Percentiles rank a stretch among this genome's conserved stretches.
Evolutionary conservation across 768 basidiomycete genomes (phyloP).

Genomic region (Amanita pseudoporphyria): DNA sequence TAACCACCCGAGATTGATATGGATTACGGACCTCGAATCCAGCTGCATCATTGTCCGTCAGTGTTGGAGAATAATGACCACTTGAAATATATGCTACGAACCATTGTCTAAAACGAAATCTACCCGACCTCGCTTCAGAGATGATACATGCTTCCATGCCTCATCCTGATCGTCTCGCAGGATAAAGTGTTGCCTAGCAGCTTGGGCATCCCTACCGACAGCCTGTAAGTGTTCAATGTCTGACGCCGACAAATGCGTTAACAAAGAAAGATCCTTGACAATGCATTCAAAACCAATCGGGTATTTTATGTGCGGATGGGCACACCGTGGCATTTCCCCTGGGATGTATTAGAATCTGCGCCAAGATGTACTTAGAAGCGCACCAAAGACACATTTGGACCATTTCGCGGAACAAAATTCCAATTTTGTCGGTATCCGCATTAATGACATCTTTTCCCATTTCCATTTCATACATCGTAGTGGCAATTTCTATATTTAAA

Average conservation of each 20-base stretch:
- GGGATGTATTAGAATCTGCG: neutral
- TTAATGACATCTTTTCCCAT: conserved; percentile 32
- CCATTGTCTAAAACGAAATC: conserved; percentile 94
- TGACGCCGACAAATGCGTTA: conserved; percentile 74
- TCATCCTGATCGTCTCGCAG: conserved; percentile 72
- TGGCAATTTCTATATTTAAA: conserved; percentile 50
- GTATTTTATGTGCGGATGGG: neutral
- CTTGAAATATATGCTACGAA: conserved; percentile 21
- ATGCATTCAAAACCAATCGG: neutral
- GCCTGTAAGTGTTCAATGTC: conserved; percentile 80
- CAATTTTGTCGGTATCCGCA: conserved; percentile 43
- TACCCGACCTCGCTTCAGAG: conserved; percentile 43
- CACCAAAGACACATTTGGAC: conserved; percentile 85
- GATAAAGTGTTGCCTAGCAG: conserved; percentile 68
- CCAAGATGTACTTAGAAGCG: conserved; percentile 4
- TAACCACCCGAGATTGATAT: neutral
- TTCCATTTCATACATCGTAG: conserved; percentile 60
- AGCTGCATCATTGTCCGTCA: conserved; percentile 33
- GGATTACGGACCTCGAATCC: conserved; percentile 69
- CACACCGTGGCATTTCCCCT: conserved; percentile 93
- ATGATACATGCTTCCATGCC: conserved; percentile 66
- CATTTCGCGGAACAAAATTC: conserved; percentile 73
- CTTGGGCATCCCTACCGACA: conserved; percentile 74
- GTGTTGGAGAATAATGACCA: neutral
- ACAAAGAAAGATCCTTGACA: conserved; percentile 79